phyloP scores from a whole-genome alignment of 192 early-diverging fungal species.

The Podila verticillata region DNA sequence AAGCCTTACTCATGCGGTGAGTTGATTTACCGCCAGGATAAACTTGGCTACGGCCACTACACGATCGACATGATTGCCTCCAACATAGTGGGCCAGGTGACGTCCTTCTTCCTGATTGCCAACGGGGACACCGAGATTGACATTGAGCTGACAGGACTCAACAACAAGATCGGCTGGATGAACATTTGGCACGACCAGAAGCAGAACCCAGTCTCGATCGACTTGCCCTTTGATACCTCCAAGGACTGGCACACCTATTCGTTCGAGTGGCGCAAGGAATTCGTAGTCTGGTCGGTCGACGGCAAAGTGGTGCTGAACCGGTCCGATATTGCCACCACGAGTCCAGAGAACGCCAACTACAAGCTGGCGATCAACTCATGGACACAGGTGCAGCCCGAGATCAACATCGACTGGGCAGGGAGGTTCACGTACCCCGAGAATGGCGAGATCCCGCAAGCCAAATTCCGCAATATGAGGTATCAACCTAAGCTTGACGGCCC shows the following conservation, averaged over 20 bases:
- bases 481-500: background rate
- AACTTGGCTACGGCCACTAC: slow-evolving; percentile 26
- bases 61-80: slow-evolving; percentile 48
- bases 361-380: slow-evolving; percentile 45
- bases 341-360: slow-evolving; percentile 20
- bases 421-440: slow-evolving; percentile 27
- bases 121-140: slow-evolving; percentile 41
- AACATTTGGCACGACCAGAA: slow-evolving; percentile 31
- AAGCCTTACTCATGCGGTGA: slow-evolving; percentile 1
- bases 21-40: slow-evolving; percentile 3
- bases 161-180: slow-evolving; percentile 33
- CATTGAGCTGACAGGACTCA: slow-evolving; percentile 44
- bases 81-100: slow-evolving; percentile 36
- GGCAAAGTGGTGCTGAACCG: slow-evolving; percentile 30
- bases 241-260: slow-evolving; percentile 32
- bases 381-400: slow-evolving; percentile 32
- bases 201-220: slow-evolving; percentile 31
- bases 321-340: slow-evolving; percentile 25
- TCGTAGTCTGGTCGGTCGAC: slow-evolving; percentile 35
- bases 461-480: slow-evolving; percentile 29
- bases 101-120: slow-evolving; percentile 40
- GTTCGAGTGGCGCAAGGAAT: slow-evolving; percentile 27
- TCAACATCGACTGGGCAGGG: slow-evolving; percentile 35
- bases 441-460: slow-evolving; percentile 18
- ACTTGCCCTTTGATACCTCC: slow-evolving; percentile 26